Evolutionary conservation across 2,329 filamentous ascomycete genomes (phyloP), one percentile per base, ranked within the genome.

Genomic region (Knufia petricola): DNA sequence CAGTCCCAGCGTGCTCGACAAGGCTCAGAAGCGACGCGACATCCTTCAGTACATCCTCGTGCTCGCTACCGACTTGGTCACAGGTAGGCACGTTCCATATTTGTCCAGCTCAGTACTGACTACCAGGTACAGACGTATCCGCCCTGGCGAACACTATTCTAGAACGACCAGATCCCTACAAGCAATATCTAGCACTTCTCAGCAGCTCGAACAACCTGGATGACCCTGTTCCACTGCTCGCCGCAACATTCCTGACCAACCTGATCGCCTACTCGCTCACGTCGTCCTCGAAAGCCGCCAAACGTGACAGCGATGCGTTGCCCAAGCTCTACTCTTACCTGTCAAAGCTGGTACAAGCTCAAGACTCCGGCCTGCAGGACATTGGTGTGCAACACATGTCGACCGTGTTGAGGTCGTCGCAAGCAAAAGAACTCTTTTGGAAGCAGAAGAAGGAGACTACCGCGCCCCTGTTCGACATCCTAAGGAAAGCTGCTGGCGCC

Each of bases 31-130:
- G 73, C 82, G 89, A 59, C 78, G 82, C 63, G 89, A 95, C 70
- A 87, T 98, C 58, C 78, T 95, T 55, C 90, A 95, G 70, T 95
- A 96, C 67, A 85, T 95, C 64, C 75, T 98, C 52, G 90, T 96
- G 41, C 72, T 98, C 61, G 77, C 92, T 52, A 82, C 81, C 53
- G 92, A 98, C 64, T 71, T 98, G 55, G 80, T 96, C 52, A 85
- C 90, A 64, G 81, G 89, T 95, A 45, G 38, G 48, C 13, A 38
- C 24, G 48, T 21, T 12, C 45, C 26, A 6, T 28, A 12, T 30
- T 12, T 13, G 17, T 30, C 37, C 23, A 32, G 13, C 34, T 4
- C 24, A 12, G 12, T 37, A 32, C 12, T 32, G 32, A 44, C 49
- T 28, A 38, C 23, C 13, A n/a, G 13, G 41, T 17, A 28, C 65